phyloP scores from a whole-genome alignment of 2,329 filamentous ascomycete genomes.

The Pseudocercospora crystallina region DNA sequence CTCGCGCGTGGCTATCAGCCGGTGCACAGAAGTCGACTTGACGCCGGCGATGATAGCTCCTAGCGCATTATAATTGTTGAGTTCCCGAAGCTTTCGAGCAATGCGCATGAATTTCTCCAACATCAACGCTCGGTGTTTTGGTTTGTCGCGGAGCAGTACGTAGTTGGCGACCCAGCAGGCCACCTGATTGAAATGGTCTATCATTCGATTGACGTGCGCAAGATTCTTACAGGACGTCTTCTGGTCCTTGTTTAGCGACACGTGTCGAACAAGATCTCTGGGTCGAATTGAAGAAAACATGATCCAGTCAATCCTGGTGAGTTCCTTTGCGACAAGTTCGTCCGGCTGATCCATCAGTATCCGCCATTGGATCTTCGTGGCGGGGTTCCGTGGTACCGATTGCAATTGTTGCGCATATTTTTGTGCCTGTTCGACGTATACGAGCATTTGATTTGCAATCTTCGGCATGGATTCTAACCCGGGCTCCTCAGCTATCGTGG shows the following conservation, averaged over 20 bases:
- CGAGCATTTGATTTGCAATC: constrained; percentile 51
- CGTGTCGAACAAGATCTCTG: constrained; percentile 88
- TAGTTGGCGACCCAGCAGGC: constrained; percentile 57
- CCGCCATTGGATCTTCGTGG: constrained; percentile 86
- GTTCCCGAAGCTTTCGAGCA: constrained; percentile 75
- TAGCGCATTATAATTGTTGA: constrained; percentile 96
- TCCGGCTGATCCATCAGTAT: constrained; percentile 84
- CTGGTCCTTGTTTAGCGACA: constrained; percentile 64
- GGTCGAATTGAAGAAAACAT: constrained; percentile 96
- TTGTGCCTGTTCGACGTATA: constrained; percentile 76
- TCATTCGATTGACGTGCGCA: constrained; percentile 90
- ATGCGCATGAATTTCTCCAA: constrained; percentile 95
- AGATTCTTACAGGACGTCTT: constrained; percentile 63
- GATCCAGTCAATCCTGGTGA: constrained; percentile 96
- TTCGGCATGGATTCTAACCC: constrained; percentile 31
- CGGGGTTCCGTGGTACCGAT: constrained; percentile 65
- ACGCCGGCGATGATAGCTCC: constrained; percentile 93
- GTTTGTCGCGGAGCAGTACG: constrained; percentile 81
- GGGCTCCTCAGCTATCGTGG: constrained; percentile 30
- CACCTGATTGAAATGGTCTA: constrained; percentile 70
- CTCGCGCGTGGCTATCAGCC: constrained; percentile 75
- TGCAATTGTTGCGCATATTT: constrained; percentile 71
- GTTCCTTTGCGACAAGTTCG: constrained; percentile 82
- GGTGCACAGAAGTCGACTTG: constrained; percentile 81
- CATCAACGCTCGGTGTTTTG: constrained; percentile 88